Conservation (phyloP, 176 grass and related monocot species). For the Avena atlantica region DNA sequence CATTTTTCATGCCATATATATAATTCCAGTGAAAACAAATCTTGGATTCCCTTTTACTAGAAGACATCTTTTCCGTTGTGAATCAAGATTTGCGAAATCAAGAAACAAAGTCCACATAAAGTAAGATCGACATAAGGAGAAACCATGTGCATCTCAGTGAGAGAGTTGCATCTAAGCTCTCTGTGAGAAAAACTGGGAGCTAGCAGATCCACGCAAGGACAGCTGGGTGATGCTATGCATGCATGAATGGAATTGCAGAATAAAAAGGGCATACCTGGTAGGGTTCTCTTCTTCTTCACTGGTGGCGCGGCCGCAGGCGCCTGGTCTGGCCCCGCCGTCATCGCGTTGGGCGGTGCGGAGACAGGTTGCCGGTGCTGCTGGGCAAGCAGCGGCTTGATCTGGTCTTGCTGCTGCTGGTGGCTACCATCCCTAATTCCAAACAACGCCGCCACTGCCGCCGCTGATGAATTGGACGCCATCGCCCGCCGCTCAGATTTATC, state of each 20-base stretch:
- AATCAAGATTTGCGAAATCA: slow-evolving; percentile 25
- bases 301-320: slow-evolving; percentile 35
- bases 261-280: slow-evolving; percentile 63
- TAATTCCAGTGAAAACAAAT: slow-evolving; percentile 31
- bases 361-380: slow-evolving; percentile 44
- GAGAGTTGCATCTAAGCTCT: not conserved
- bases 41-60: not conserved
- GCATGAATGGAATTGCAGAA: slow-evolving; percentile 20
- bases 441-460: slow-evolving; percentile 59
- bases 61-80: not conserved
- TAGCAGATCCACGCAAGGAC: slow-evolving; percentile 25
- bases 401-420: slow-evolving; percentile 47
- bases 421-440: slow-evolving; percentile 83
- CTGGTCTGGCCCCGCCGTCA: slow-evolving; percentile 31
- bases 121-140: slow-evolving; percentile 28
- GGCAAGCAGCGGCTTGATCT: slow-evolving; percentile 60
- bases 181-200: not conserved
- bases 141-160: not conserved
- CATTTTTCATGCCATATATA: slow-evolving; percentile 41
- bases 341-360: slow-evolving; percentile 11
- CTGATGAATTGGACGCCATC: slow-evolving; percentile 85
- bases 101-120: slow-evolving; percentile 19
- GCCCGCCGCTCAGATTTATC: slow-evolving; percentile 48
- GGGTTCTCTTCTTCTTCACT: slow-evolving; percentile 92
- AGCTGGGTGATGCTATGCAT: not conserved